phyloP scores from a whole-genome alignment of 73 alveolate species.

The Tetrahymena thermophila region DNA sequence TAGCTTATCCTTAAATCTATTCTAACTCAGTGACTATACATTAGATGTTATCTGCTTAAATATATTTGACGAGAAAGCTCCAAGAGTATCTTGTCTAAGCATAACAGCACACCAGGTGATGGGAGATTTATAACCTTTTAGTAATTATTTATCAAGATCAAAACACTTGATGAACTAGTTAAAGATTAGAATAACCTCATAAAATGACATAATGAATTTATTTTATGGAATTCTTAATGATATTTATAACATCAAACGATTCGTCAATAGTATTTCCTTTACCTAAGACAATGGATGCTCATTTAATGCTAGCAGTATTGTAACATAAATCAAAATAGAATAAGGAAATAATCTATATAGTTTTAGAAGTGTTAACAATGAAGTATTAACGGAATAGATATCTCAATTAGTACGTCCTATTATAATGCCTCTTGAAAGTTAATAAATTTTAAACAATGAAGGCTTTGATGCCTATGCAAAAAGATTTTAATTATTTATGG shows the following conservation, averaged over 20 bases:
- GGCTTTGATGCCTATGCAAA: background rate
- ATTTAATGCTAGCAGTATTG: background rate
- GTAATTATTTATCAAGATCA: background rate
- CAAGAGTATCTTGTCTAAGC: background rate
- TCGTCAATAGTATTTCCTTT: background rate
- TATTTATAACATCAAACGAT: background rate
- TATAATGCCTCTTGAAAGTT: background rate
- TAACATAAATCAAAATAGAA: background rate
- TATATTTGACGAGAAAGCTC: background rate
- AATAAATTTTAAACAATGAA: background rate
- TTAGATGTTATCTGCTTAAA: background rate
- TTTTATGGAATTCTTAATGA: background rate
- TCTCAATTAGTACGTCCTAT: background rate
- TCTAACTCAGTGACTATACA: background rate
- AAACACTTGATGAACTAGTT: background rate
- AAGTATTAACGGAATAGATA: background rate
- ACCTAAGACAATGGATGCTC: background rate
- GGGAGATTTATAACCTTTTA: background rate
- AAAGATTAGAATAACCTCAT: background rate
- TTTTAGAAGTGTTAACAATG: no score
- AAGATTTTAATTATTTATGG: background rate
- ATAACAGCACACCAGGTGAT: background rate
- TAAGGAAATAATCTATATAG: background rate
- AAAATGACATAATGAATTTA: background rate
- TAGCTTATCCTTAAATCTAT: background rate